These are phyloP conservation scores for Thielaviopsis euricoi DNA, from an alignment of 2,329 filamentous ascomycete genomes.

Conservation along the genomic window DNA sequence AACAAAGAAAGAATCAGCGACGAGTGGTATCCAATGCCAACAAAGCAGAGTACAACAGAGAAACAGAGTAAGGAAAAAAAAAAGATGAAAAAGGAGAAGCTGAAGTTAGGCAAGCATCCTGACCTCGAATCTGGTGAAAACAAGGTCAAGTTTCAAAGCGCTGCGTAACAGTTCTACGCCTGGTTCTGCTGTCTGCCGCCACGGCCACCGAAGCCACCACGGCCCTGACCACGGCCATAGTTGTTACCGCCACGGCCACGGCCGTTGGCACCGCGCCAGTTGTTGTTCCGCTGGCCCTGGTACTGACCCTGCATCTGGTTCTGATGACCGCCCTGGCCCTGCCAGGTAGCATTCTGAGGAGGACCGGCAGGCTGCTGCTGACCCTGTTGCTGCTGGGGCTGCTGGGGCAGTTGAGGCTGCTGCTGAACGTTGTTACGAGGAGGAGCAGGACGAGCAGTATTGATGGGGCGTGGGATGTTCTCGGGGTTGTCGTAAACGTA, in stretches of 20 bases:
- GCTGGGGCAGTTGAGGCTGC: conserved; percentile 13
- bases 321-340: conserved; percentile 7
- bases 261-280: conserved; percentile 9
- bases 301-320: neutral
- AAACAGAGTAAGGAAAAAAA: neutral
- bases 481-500: conserved; percentile 98
- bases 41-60: neutral
- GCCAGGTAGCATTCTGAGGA: conserved; percentile 8
- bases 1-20: neutral
- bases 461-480: conserved; percentile 70
- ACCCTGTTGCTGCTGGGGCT: neutral
- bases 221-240: conserved; percentile 17
- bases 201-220: conserved; percentile 15
- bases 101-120: neutral
- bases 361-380: conserved; percentile 8
- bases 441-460: conserved; percentile 20
- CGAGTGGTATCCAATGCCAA: conserved; percentile 2
- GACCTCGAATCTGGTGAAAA: neutral
- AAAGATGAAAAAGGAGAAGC: neutral
- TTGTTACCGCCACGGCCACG: conserved; percentile 12
- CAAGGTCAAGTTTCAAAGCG: neutral
- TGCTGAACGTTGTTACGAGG: conserved; percentile 14
- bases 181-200: conserved; percentile 9
- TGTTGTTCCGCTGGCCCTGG: conserved; percentile 3
- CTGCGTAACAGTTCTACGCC: neutral